phyloP scores from a whole-genome alignment of 1,284 basidiomycete genomes.

The Pseudozyma thailandica region DNA sequence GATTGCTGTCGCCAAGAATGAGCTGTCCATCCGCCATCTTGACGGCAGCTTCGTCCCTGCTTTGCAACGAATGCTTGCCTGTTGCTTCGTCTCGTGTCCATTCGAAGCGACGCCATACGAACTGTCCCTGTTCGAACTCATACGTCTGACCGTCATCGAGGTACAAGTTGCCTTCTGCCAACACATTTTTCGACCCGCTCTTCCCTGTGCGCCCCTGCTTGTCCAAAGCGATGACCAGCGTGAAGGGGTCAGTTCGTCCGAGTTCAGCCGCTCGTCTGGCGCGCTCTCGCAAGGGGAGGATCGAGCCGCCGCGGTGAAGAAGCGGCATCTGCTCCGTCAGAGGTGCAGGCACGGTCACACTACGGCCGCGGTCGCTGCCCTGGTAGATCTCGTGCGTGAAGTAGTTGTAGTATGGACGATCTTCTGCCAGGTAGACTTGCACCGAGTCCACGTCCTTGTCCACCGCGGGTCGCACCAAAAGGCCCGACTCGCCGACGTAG shows the following conservation, averaged over 20 bases:
- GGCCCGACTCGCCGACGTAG: slow-evolving; percentile 85
- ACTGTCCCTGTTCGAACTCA: slow-evolving; percentile 79
- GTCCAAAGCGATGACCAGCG: slow-evolving; percentile 83
- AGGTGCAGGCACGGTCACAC: slow-evolving; percentile 75
- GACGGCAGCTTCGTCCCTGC: slow-evolving; percentile 33
- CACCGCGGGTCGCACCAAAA: slow-evolving; percentile 92
- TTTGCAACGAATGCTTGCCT: slow-evolving; percentile 34
- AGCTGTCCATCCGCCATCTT: slow-evolving; percentile 20
- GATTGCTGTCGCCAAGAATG: slow-evolving; percentile 42
- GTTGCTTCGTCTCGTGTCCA: slow-evolving; percentile 25
- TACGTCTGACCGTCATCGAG: slow-evolving; percentile 93
- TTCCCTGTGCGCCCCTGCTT: slow-evolving; percentile 65
- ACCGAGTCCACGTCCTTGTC: slow-evolving; percentile 78
- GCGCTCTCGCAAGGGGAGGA: slow-evolving; percentile 86
- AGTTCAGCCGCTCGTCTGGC: slow-evolving; percentile 84
- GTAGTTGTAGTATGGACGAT: slow-evolving; percentile 96
- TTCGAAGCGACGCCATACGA: slow-evolving; percentile 73
- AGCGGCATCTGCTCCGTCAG: slow-evolving; percentile 78
- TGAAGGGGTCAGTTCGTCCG: slow-evolving; percentile 93
- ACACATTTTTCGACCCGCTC: slow-evolving; percentile 17
- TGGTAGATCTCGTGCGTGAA: slow-evolving; percentile 74
- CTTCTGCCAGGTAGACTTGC: slow-evolving; percentile 86
- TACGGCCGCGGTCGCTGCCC: slow-evolving; percentile 73
- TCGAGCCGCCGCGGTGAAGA: slow-evolving; percentile 89
- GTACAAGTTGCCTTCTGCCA: slow-evolving; percentile 86